A percentile compares a stretch with the other conserved stretches of the same genome.
These are phyloP conservation scores for Suillus lakei DNA, from an alignment of 768 basidiomycete species.

Conservation along the genomic window DNA sequence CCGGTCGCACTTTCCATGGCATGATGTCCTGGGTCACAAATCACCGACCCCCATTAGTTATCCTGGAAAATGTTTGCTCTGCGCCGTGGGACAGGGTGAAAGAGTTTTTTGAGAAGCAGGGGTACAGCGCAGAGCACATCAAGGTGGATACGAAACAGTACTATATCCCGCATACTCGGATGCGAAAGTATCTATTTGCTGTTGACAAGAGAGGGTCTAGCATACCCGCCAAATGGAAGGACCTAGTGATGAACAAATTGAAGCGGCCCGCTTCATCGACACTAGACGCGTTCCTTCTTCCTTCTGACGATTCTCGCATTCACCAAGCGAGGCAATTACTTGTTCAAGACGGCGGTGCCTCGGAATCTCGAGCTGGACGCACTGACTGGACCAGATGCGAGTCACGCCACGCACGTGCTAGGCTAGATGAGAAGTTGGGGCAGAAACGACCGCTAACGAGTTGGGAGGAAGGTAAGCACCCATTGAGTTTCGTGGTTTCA, in stretches of 20 bases:
- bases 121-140: conserved; percentile 72
- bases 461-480: conserved; percentile 84
- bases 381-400: conserved; percentile 94
- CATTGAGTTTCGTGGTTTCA: conserved; percentile 6
- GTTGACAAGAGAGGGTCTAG: conserved; percentile 64
- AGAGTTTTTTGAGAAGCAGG: conserved; percentile 71
- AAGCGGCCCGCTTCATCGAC: conserved; percentile 87
- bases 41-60: conserved; percentile 88
- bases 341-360: conserved; percentile 66
- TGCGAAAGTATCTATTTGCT: conserved; percentile 86
- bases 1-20: conserved; percentile 90
- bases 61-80: conserved; percentile 91
- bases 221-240: conserved; percentile 73
- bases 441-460: conserved; percentile 84
- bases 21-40: conserved; percentile 93
- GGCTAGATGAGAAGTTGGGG: conserved; percentile 84
- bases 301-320: conserved; percentile 90
- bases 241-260: conserved; percentile 60
- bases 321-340: conserved; percentile 87
- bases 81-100: conserved; percentile 88
- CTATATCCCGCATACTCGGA: conserved; percentile 95
- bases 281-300: conserved; percentile 89
- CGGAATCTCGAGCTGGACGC: conserved; percentile 71
- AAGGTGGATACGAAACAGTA: conserved; percentile 87
- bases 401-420: conserved; percentile 86